A percentile compares a stretch with the other conserved stretches of the same genome.
phyloP scores from a whole-genome alignment of 805 yeast species.

The Ogataea naganishii region DNA sequence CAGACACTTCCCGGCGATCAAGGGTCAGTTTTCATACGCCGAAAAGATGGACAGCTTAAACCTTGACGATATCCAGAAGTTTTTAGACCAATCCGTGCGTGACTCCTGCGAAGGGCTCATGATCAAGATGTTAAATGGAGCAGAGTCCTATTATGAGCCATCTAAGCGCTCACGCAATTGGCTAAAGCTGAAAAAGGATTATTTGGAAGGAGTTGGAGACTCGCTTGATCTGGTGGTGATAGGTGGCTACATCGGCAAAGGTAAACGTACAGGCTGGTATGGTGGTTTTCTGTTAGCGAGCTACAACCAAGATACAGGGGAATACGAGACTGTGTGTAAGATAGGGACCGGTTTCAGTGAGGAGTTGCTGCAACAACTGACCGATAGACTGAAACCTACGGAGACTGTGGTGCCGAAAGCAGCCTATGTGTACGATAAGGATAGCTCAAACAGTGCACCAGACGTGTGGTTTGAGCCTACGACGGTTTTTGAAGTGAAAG shows the following conservation, averaged over 20 bases:
- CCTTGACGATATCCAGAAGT: constrained; percentile 66
- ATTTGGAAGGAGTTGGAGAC: constrained; percentile 91
- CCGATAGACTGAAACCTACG: constrained; percentile 56
- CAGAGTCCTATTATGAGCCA: constrained; percentile 83
- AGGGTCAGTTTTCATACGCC: constrained; percentile 80
- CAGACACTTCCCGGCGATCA: constrained; percentile 47
- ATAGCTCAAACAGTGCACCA: constrained; percentile 59
- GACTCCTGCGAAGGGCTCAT: constrained; percentile 93
- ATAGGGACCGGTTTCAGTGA: constrained; percentile 97
- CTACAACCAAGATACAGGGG: constrained; percentile 85
- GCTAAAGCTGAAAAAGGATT: constrained; percentile 93
- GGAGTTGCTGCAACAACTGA: constrained; percentile 57
- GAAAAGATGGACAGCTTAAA: constrained; percentile 62
- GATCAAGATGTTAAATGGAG: constrained; percentile 83
- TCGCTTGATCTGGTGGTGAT: constrained; percentile 87
- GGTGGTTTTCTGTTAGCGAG: constrained; percentile 93
- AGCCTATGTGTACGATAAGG: constrained; percentile 55
- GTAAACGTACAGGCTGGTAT: constrained; percentile 89
- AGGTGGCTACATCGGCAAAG: constrained; percentile 91
- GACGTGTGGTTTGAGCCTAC: constrained; percentile 95
- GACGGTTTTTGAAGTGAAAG: constrained; percentile 73
- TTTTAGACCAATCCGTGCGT: constrained; percentile 81
- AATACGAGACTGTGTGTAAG: constrained; percentile 90
- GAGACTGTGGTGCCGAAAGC: constrained; percentile 58
- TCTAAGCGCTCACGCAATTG: constrained; percentile 92